Evolutionary conservation across 202 grass and related monocot genomes (phyloP).

Genomic region (Schoenoplectus triqueter): DNA sequence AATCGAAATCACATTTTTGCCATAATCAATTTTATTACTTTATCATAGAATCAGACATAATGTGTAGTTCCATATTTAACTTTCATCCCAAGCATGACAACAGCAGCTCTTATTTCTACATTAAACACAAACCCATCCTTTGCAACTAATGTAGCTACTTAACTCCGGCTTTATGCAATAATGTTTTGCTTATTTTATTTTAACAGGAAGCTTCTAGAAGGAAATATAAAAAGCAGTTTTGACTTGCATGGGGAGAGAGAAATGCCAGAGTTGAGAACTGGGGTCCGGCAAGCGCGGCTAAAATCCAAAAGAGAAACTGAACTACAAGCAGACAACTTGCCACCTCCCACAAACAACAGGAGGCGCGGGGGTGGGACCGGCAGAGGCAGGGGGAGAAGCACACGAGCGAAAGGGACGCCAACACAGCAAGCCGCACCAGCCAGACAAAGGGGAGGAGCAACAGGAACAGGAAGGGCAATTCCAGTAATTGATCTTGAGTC

Average conservation of each 20-base stretch:
- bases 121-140: background rate
- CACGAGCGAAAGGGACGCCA: slow-evolving; percentile 41
- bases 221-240: slow-evolving; percentile 42
- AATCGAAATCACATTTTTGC: background rate
- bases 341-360: slow-evolving; percentile 51
- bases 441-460: slow-evolving; percentile 52
- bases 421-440: slow-evolving; percentile 28
- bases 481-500: slow-evolving; percentile 79
- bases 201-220: slow-evolving; percentile 37
- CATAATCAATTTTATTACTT: background rate
- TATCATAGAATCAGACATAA: background rate
- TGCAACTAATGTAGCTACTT: background rate
- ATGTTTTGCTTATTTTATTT: slow-evolving; percentile 28
- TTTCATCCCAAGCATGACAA: slow-evolving; percentile 17
- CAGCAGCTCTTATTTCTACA: background rate
- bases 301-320: slow-evolving; percentile 78
- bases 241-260: slow-evolving; percentile 94
- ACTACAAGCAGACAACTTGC: slow-evolving; percentile 52
- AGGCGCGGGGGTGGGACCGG: slow-evolving; percentile 64
- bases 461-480: slow-evolving; percentile 60
- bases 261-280: slow-evolving; percentile 97
- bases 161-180: background rate
- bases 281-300: slow-evolving; percentile 80
- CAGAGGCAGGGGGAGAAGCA: slow-evolving; percentile 71
- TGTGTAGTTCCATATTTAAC: background rate